Evolutionary conservation across 2,329 filamentous ascomycete genomes (phyloP), one percentile per base, ranked within the genome.

Genomic region (Botrytis aclada): DNA sequence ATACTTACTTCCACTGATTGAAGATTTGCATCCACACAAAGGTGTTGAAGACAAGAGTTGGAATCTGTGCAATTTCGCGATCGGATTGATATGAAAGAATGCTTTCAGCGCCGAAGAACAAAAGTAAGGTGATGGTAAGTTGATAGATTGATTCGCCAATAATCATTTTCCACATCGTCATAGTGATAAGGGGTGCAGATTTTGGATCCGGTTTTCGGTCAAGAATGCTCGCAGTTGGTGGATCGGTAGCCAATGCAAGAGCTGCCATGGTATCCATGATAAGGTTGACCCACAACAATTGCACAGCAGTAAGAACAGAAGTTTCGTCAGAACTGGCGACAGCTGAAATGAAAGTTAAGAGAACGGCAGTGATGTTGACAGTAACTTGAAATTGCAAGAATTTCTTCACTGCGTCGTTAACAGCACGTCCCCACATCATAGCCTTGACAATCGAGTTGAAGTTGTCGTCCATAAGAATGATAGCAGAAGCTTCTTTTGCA

Each of bases 11-110:
- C 88, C 97, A 93, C 81, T 97, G 92, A 83, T 98, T 98, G 85
- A 98, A 98, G 78, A 98, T 97, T 79, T 98, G 95, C 95, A 98
- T 98, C 95, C 95, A 98, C 70, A 98, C 95, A 81, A 98, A 98
- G 0, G 94, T 96, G 85, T 98, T 98, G 87, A 98, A 98, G 12
- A 98, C 93, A 65, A 98, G 87, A 4, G 94, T 97, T 72, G 90
- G 85, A 74, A 97, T 86, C 78, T 92, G 86, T 22, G 77, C 79
- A 9, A 81, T 75, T 51, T 87, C 81, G 47, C 84, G 78, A 43
- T 86, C 82, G 5, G 83, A 81, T 22, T 86, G 81, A 77, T 90
- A 89, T 14, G 84, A 84, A n/a, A 93, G 85, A 22, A 93, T 89
- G 47, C 79, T 83, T 73, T 82, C 83, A 67, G 87, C 89, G 45